Percentiles rank a stretch among this genome's conserved stretches.
Evolutionary conservation across 2,329 filamentous ascomycete genomes (phyloP).

Genomic region (Talaromyces pinophilus): DNA sequence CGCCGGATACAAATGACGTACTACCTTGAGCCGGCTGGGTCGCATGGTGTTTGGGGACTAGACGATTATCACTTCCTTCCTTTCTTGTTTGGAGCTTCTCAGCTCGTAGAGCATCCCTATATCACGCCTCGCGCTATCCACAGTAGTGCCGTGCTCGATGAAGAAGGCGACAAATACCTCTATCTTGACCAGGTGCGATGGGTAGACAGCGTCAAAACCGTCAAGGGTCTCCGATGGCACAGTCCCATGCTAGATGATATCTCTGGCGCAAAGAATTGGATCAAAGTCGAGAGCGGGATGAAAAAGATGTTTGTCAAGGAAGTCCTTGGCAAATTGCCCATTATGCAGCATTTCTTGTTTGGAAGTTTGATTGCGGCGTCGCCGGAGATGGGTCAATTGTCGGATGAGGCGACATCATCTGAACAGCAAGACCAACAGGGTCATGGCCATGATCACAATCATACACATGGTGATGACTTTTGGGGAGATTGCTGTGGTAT

Average conservation of each 20-base stretch:
- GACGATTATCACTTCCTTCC: constrained; percentile 98
- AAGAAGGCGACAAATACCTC: constrained; percentile 78
- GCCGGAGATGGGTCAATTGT: constrained; percentile 68
- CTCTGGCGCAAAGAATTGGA: constrained; percentile 83
- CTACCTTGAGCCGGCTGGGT: constrained; percentile 94
- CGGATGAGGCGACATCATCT: constrained; percentile 42
- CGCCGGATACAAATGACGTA: constrained; percentile 85
- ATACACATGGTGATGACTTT: constrained; percentile 55
- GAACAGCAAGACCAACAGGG: constrained; percentile 61
- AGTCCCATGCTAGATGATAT: constrained; percentile 99
- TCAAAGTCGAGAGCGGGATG: constrained; percentile 93
- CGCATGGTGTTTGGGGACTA: constrained; percentile 95
- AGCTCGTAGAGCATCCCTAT: constrained; percentile 80
- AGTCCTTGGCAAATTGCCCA: constrained; percentile 87
- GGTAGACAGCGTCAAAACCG: constrained; percentile 94
- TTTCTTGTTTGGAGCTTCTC: constrained; percentile 90
- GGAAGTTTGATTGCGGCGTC: constrained; percentile 78
- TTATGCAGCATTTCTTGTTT: constrained; percentile 99
- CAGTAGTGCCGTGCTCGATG: constrained; percentile 81
- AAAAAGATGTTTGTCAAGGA: constrained; percentile 94
- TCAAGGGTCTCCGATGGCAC: constrained; percentile 92
- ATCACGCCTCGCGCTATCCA: constrained; percentile 82
- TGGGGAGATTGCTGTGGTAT: constrained; percentile 99
- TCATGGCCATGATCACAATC: constrained; percentile 69
- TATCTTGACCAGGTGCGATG: constrained; percentile 92